Base-by-base conservation (phyloP, 129 eudicot genomes). In the Sambucus nigra region DNA sequence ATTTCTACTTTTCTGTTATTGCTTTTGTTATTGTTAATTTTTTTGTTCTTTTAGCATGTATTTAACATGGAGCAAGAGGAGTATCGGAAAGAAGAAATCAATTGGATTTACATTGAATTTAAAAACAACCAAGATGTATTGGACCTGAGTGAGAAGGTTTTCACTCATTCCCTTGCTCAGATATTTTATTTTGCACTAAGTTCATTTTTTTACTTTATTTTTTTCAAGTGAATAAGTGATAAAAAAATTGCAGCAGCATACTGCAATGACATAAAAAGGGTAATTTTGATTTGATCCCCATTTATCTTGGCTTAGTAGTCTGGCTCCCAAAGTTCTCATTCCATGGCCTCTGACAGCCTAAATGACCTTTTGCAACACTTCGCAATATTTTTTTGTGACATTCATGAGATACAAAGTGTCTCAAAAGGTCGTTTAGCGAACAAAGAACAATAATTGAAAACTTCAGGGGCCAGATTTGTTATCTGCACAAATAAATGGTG, bases 11-110 rank as follows among this genome's bases (percentile, higher is more conserved):
- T 26, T 44, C 16, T 23, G 6, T 35, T 9, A 19, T 24, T 23
- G 4, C 0, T 39, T 33, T 50, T 65, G 11, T 53, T 31, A 19
- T 22, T 29, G 23, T 31, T 7, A n/a, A 31, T 16, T 42, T n/a
- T 46, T 59, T 60, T 50, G 21, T 55, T 53, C 29, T 57, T 72
- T 56, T 84, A 89, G 94, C 99, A 91, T 66, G 98, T 91, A 42
- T 91, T 91, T 63, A 91, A 91, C 76, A 91, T 91, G 98, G 98
- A 91, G 70, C 98, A 91, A 71, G 99, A 86, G 74, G 99, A 91
- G 58, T 91, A 91, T 59, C 80, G 61, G 42, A 82, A 70, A 73
- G 99, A 91, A 71, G 84, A 64, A 66, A 91, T 91, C 52, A 80
- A 85, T 57, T 91, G 99, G 99, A 91, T 95, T 72, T 91, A 91